Evolutionary conservation across 129 eudicot genomes (phyloP), one percentile per base, ranked within the genome.

Genomic region (sunflower (Helianthus annuus)): DNA sequence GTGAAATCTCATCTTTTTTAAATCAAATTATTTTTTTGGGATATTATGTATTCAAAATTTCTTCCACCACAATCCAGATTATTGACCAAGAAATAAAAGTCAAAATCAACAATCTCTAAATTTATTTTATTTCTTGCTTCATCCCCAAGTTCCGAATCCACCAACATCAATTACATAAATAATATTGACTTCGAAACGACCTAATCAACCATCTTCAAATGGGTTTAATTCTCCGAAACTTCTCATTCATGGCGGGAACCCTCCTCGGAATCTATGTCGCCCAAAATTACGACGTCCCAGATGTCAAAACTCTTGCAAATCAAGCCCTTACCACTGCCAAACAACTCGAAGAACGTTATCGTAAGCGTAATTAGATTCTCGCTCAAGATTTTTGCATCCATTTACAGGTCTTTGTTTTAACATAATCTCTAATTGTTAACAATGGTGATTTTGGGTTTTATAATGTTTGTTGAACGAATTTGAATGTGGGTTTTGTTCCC

Each of bases 271-370:
- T 87, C 53, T 87, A 83, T 64, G 24, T 84, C 29, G 92, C 88
- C 60, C 92, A 87, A 81, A 87, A 87, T 63, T 87, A 87, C 81
- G 62, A 81, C 62, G 92, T 87, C 0, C 88, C 91, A 14, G 83
- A 86, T 42, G 56, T 83, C 5, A 78, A 75, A 51, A 81, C 73
- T 81, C 82, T 84, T 48, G 40, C 61, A 62, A 84, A 76, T 69
- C 73, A 83, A 65, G 79, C 83, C 68, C 51, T 78, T 22, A 29
- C 78, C 11, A 78, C 60, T 56, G 84, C 84, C 48, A 79, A 65
- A 73, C 84, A 84, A 72, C 36, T 83, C 46, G 89, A 87, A 38
- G 84, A 87, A 68, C 85, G 81, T 66, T 87, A 83, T 59, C 86
- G 92, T 16, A 87, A 87, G 74, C 80, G 83, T 44, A 71, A 83